These are phyloP conservation scores for Alternaria infectoria DNA, from an alignment of 2,329 filamentous ascomycete genomes.

Conservation along the genomic window DNA sequence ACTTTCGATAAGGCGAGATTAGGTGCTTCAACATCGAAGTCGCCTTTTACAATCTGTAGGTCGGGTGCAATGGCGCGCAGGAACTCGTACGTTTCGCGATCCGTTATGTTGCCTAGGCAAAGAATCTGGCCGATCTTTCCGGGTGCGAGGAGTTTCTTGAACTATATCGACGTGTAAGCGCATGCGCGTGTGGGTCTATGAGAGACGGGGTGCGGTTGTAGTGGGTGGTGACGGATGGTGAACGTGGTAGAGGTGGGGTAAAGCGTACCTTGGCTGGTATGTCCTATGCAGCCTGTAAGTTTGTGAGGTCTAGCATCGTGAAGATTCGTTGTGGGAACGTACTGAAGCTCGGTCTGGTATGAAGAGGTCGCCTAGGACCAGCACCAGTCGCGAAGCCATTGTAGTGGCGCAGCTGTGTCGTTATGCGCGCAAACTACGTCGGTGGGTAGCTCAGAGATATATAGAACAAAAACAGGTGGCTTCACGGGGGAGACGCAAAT, in stretches of 20 bases:
- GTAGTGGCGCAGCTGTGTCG: slow-evolving; percentile 6
- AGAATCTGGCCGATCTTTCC: slow-evolving; percentile 65
- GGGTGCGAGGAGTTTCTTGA: slow-evolving; percentile 64
- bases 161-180: slow-evolving; percentile 32
- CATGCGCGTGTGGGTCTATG: neutral
- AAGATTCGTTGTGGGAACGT: slow-evolving; percentile 22
- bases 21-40: slow-evolving; percentile 72
- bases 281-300: slow-evolving; percentile 49
- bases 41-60: slow-evolving; percentile 72
- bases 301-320: slow-evolving; percentile 39
- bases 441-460: neutral
- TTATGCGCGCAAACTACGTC: neutral
- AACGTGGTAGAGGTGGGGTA: neutral
- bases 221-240: neutral
- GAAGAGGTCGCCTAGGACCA: slow-evolving; percentile 52
- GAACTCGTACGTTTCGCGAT: slow-evolving; percentile 63
- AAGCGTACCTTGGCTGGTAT: slow-evolving; percentile 50
- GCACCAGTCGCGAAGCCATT: slow-evolving; percentile 52
- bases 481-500: neutral
- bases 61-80: slow-evolving; percentile 64
- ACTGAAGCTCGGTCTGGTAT: slow-evolving; percentile 52
- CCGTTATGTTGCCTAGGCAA: slow-evolving; percentile 65
- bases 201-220: neutral
- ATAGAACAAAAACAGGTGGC: neutral
- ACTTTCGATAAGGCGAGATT: slow-evolving; percentile 71